Percentiles rank a stretch among this genome's conserved stretches.
Conservation (phyloP, 768 basidiomycete species). For the Hygrophorus russula region DNA sequence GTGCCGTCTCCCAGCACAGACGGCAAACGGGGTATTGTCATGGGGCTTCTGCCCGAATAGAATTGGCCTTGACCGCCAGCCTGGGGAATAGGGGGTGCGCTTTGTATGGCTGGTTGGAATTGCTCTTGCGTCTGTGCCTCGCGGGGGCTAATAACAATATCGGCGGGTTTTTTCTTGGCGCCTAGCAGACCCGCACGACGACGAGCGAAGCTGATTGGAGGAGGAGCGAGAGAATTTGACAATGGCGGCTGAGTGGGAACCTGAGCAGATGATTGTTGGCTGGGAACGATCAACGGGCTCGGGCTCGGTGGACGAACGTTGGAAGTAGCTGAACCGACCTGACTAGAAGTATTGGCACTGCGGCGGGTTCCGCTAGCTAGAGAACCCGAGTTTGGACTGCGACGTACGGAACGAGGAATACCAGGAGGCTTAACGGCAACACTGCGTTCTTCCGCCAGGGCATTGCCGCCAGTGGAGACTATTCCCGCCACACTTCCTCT, state of each 20-base stretch:
- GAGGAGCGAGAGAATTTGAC: conserved; percentile 36
- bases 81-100: conserved; percentile 59
- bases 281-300: conserved; percentile 16
- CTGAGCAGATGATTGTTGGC: conserved; percentile 13
- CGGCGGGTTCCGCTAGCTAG: conserved; percentile 16
- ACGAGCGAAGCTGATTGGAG: conserved; percentile 67
- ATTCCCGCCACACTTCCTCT: conserved; percentile 44
- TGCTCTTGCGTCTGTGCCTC: conserved; percentile 43
- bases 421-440: conserved; percentile 13
- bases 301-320: conserved; percentile 24
- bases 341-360: conserved; percentile 12
- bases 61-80: conserved; percentile 28
- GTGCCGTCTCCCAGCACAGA: conserved; percentile 33
- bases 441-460: conserved; percentile 18
- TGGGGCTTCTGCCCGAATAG: conserved; percentile 36
- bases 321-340: conserved; percentile 7
- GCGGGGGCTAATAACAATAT: conserved; percentile 67
- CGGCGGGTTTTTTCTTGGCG: conserved; percentile 63
- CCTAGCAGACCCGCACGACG: conserved; percentile 59
- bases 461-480: conserved; percentile 19
- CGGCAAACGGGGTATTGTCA: conserved; percentile 60
- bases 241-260: conserved; percentile 14
- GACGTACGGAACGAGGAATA: conserved; percentile 20
- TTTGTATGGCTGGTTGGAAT: conserved; percentile 60
- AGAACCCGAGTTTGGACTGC: conserved; percentile 24